Evolutionary conservation across 2,329 filamentous ascomycete genomes (phyloP), one percentile per base, ranked within the genome.

Genomic region (Dactylellina haptotyla): DNA sequence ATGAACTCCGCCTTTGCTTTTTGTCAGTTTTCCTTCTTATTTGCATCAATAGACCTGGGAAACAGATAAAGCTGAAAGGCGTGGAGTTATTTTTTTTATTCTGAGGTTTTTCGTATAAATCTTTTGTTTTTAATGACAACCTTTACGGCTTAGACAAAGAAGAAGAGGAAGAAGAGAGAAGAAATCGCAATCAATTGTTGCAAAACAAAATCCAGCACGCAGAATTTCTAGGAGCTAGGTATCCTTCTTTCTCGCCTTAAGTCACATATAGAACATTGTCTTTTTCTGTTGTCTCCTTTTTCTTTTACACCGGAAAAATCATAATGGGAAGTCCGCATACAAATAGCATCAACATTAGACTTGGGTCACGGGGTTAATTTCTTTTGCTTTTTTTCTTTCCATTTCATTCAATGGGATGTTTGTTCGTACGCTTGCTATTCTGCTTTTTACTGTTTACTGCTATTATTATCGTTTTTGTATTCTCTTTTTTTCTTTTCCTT

Each of bases 91-190:
- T 20, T 30, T 53, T 46, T 10, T 46, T 23, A 46, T 46, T 20
- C 1, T 48, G 43, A 69, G 64, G 62, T 75, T 75, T 75, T 75
- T 67, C 70, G 64, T 75, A 69, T 64, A 69, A 75, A 67, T 67
- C 58, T 75, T 63, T 64, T 48, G 63, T 56, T 50, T 57, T 23
- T 34, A 50, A 50, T 45, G 18, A 50, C 14, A 32, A 34, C 10
- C 45, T 37, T n/a, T 6, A 57, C 37, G 54, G 54, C 59, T 30
- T 51, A 32, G 56, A 39, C 51, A 51, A 46, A 56, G 66, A 43
- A 45, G 39, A 48, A 32, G 30, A 53, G 66, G 43, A 45, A 41
- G 46, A 39, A 61, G 41, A 61, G 56, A 61, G 30, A 34, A 46
- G 39, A 51, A 59, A 56, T 32, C 37, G 18, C 37, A n/a, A 41